Percentiles rank a stretch among this genome's conserved stretches.
Conservation (phyloP, 2,329 filamentous ascomycete species). For the Nectriaceae sp. region DNA sequence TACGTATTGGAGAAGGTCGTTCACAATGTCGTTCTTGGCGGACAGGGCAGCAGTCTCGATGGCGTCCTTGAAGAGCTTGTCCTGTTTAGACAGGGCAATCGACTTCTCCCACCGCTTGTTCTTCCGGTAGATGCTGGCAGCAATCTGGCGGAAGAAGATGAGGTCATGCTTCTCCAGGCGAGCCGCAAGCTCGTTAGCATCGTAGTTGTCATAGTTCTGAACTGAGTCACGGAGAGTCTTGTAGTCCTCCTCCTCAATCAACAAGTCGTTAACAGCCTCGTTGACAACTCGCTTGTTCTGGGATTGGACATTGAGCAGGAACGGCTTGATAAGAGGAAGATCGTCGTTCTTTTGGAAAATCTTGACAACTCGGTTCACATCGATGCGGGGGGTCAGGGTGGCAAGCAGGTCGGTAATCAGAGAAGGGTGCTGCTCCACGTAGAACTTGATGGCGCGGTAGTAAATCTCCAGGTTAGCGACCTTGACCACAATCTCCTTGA, state of each 20-base stretch:
- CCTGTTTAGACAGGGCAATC: constrained; percentile 95
- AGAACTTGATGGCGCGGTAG: constrained; percentile 96
- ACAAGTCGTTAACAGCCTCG: constrained; percentile 93
- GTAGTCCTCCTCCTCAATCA: constrained; percentile 99
- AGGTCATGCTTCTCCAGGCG: constrained; percentile 96
- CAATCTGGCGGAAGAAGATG: constrained; percentile 99
- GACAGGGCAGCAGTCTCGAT: constrained; percentile 97
- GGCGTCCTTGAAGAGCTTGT: constrained; percentile 99
- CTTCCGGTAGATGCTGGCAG: constrained; percentile 97
- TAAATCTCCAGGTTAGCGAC: constrained; percentile 98
- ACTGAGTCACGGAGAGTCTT: constrained; percentile 98
- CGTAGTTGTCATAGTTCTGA: constrained; percentile 99
- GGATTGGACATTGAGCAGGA: constrained; percentile 91
- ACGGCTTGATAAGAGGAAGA: constrained; percentile 96
- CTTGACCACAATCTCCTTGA: constrained; percentile 98
- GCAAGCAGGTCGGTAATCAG: constrained; percentile 95
- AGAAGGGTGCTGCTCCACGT: constrained; percentile 94
- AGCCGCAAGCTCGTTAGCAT: constrained; percentile 87
- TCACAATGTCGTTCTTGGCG: constrained; percentile 85
- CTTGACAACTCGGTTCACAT: constrained; percentile 98
- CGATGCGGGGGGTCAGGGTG: constrained; percentile 86
- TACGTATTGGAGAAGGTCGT: constrained; percentile 95
- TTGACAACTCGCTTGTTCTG: constrained; percentile 99
- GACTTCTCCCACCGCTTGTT: constrained; percentile 99
- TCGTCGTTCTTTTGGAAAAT: constrained; percentile 99